Conservation (phyloP, 2,329 filamentous ascomycete species). For the Drechslerella coelobrocha region DNA sequence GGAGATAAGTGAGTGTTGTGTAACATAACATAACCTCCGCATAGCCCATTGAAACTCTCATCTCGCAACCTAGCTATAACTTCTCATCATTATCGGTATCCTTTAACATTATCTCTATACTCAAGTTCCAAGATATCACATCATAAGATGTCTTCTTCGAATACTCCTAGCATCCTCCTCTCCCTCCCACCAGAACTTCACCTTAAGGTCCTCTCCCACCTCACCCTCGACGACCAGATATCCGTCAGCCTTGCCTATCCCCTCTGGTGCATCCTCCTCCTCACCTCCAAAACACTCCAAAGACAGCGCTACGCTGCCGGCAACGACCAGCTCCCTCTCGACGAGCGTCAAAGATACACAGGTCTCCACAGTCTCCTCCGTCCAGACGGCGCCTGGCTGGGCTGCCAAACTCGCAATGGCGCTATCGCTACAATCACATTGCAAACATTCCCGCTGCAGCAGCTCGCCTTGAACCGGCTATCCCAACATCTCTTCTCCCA, state of each 20-base stretch:
- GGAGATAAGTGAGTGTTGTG: no score
- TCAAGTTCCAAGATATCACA: not conserved
- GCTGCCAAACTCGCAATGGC: conserved; percentile 8
- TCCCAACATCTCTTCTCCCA: not conserved
- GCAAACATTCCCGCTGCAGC: not conserved
- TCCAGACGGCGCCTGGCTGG: conserved; percentile 18
- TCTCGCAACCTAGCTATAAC: no score
- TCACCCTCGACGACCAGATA: conserved; percentile 26
- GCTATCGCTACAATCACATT: conserved; percentile 6
- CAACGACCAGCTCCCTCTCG: not conserved
- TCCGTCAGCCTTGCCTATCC: conserved; percentile 7
- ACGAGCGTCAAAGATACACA: not conserved
- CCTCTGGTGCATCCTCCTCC: conserved; percentile 15
- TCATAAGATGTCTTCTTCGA: not conserved
- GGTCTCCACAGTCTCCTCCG: conserved; percentile 20
- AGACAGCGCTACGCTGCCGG: not conserved
- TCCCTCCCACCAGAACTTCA: conserved; percentile 26
- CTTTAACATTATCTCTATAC: not conserved
- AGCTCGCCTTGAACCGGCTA: not conserved
- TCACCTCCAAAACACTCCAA: not conserved
- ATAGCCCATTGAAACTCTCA: no score
- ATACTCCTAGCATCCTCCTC: not conserved
- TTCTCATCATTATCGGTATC: no score
- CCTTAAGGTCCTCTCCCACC: conserved; percentile 27
- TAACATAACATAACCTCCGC: no score